phyloP scores from a whole-genome alignment of 208 protist species.

The Lotmaria passim region DNA sequence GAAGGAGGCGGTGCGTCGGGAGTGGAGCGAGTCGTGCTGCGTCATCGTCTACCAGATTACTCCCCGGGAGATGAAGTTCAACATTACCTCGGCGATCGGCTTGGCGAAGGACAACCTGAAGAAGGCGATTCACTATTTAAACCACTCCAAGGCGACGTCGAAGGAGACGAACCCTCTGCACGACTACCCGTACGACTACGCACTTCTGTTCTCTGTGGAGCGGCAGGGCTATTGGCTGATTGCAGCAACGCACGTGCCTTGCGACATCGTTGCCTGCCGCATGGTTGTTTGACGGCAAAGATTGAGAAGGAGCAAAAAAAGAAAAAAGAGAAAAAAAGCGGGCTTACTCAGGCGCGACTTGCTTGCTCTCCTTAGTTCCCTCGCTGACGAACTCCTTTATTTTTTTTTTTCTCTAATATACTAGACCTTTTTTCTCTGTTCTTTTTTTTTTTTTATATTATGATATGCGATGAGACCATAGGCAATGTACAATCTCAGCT shows the following conservation, averaged over 20 bases:
- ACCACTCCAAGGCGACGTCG: conserved; percentile 39
- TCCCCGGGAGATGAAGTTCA: conserved; percentile 88
- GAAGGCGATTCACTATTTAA: conserved; percentile 77
- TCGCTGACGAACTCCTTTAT: too few species aligned
- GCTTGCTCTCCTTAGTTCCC: too few species aligned
- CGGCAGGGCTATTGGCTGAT: conserved; percentile 89
- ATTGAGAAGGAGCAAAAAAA: too few species aligned
- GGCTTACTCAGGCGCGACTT: too few species aligned
- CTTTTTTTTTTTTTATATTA: too few species aligned
- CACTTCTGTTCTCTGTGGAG: conserved; percentile 83
- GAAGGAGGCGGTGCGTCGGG: conserved; percentile 63
- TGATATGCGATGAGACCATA: too few species aligned
- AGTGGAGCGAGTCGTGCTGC: conserved; percentile 82
- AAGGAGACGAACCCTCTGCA: conserved; percentile 84
- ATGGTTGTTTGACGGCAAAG: conserved; percentile 33
- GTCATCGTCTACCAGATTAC: conserved; percentile 91
- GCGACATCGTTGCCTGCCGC: conserved; percentile 88
- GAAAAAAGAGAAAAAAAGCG: too few species aligned
- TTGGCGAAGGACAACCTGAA: conserved; percentile 78
- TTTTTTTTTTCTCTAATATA: too few species aligned
- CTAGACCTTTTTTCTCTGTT: too few species aligned
- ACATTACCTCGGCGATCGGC: conserved; percentile 74
- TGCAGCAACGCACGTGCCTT: conserved; percentile 86
- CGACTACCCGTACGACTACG: conserved; percentile 88
- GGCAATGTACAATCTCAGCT: too few species aligned